A percentile compares a stretch with the other conserved stretches of the same genome.
These are phyloP conservation scores for Gyrodon lividus DNA, from an alignment of 768 basidiomycete species.

Conservation along the genomic window DNA sequence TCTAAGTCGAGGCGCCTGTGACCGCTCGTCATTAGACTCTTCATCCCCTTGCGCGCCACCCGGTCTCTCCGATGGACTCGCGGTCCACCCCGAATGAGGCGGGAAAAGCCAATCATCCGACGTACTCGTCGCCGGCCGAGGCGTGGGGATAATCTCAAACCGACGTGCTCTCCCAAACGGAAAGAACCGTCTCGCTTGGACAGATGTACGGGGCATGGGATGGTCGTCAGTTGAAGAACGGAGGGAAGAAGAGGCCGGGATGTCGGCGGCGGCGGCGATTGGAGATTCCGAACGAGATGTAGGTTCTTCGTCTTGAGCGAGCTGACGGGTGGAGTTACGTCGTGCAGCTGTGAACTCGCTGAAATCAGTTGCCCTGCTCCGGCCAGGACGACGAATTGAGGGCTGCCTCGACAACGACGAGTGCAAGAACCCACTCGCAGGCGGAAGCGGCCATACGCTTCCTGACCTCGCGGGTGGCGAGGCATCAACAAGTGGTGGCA, in stretches of 20 bases:
- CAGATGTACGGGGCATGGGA: background rate
- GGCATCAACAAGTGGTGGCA: constrained; percentile 30
- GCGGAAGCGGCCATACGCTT: constrained; percentile 23
- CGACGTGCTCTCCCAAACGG: constrained; percentile 49
- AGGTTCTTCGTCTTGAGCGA: constrained; percentile 29
- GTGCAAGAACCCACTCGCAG: constrained; percentile 24
- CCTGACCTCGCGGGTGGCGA: constrained; percentile 20
- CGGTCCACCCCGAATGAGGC: constrained; percentile 21
- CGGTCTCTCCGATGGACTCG: constrained; percentile 17
- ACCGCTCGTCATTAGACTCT: constrained; percentile 37
- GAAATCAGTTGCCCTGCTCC: constrained; percentile 62
- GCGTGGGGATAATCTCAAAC: constrained; percentile 36
- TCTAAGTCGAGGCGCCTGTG: constrained; percentile 51
- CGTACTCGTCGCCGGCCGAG: constrained; percentile 28
- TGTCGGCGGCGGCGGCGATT: background rate
- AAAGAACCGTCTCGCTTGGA: constrained; percentile 53
- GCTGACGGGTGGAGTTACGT: constrained; percentile 46
- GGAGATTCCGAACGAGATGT: constrained; percentile 10
- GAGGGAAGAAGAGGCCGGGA: constrained; percentile 4
- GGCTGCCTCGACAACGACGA: constrained; percentile 51
- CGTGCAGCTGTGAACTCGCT: constrained; percentile 70
- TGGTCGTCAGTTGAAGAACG: background rate
- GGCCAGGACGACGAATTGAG: constrained; percentile 57
- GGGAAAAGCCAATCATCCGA: constrained; percentile 36
- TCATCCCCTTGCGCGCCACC: constrained; percentile 18